These are phyloP conservation scores for Polytrichum formosum DNA, from an alignment of 225 moss, liverwort and hornwort species.

Conservation along the genomic window DNA sequence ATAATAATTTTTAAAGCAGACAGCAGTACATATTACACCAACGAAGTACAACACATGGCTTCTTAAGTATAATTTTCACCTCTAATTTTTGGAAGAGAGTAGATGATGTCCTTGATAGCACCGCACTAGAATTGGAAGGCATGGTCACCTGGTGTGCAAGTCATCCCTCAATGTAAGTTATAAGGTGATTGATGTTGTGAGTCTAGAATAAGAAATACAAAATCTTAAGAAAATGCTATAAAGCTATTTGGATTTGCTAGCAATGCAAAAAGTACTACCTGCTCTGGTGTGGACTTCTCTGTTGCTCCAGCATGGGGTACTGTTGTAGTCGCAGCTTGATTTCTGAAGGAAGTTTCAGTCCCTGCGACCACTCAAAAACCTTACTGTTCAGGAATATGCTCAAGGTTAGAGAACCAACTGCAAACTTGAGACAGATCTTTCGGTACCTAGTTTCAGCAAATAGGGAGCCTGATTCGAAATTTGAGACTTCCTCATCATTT, in stretches of 20 bases:
- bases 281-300: constrained; percentile 9
- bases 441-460: too few species aligned
- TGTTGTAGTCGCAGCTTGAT: constrained; percentile 11
- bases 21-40: neutral
- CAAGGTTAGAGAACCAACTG: neutral
- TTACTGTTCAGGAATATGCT: neutral
- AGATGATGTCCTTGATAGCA: constrained; percentile 34
- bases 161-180: constrained; percentile 9
- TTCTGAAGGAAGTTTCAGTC: neutral
- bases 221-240: neutral
- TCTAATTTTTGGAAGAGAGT: constrained; percentile 57
- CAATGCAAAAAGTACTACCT: constrained; percentile 26
- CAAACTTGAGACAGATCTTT: neutral
- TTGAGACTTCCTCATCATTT: neutral
- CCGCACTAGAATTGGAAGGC: constrained; percentile 17
- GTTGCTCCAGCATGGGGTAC: constrained; percentile 16
- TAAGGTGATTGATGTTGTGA: neutral
- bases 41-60: too few species aligned
- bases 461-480: neutral
- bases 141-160: constrained; percentile 32
- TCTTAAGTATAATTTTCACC: constrained; percentile 19
- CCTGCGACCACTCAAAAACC: constrained; percentile 4
- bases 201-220: neutral
- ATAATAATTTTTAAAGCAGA: neutral
- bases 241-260: neutral